Percentiles rank a stretch among this genome's conserved stretches.
phyloP scores from a whole-genome alignment of 73 alveolate genomes.

The Tetrahymena thermophila region DNA sequence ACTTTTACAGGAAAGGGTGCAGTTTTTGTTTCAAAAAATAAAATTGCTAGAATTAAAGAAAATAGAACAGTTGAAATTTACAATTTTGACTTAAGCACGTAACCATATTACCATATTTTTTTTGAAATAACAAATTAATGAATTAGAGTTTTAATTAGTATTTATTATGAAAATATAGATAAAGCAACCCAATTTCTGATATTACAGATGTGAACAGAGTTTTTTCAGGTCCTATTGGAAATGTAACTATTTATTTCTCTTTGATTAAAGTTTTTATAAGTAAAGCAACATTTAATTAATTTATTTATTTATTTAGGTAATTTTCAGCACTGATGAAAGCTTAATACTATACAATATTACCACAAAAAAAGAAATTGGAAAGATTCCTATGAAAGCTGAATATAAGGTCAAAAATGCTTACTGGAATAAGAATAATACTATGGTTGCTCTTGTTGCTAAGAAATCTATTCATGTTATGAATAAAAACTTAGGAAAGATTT shows the following conservation, averaged over 20 bases:
- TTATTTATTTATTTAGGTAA: conserved; percentile 53
- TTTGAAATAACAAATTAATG: not conserved
- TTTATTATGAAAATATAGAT: conserved; percentile 21
- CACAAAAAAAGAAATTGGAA: conserved; percentile 58
- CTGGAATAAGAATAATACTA: conserved; percentile 71
- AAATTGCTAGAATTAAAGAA: conserved; percentile 24
- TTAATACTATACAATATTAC: conserved; percentile 72
- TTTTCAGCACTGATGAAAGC: conserved; percentile 62
- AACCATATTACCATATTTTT: not conserved
- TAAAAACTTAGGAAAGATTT: conserved; percentile 69
- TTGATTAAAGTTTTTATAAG: conserved; percentile 66
- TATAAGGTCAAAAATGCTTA: conserved; percentile 61
- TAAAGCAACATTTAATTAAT: conserved; percentile 65
- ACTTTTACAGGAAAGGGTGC: conserved; percentile 31
- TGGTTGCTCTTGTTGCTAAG: conserved; percentile 77
- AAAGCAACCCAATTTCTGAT: not conserved
- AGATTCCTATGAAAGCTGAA: conserved; percentile 50
- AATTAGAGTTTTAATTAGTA: conserved; percentile 22
- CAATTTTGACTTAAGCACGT: conserved; percentile 16
- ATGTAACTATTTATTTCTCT: conserved; percentile 54
- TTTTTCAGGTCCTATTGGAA: conserved; percentile 47
- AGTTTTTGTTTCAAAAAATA: conserved; percentile 23
- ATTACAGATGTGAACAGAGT: conserved; percentile 2
- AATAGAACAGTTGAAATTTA: conserved; percentile 24
- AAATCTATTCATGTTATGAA: conserved; percentile 62